Evolutionary conservation across 116 monocot genomes (phyloP).

Genomic region (Thalassia testudinum): DNA sequence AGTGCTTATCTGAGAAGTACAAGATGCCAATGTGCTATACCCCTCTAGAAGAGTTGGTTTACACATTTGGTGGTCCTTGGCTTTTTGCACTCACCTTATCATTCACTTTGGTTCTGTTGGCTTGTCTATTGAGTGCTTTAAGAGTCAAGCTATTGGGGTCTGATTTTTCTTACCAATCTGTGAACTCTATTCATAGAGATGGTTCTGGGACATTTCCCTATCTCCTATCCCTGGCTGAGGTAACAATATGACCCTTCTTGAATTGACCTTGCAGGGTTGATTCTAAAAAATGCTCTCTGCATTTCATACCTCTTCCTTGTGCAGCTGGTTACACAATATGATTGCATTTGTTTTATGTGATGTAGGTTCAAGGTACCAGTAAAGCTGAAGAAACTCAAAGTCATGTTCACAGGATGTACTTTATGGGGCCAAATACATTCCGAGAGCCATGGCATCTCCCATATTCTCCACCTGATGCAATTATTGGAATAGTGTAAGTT

Average conservation of each 20-base stretch:
- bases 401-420: conserved; percentile 88
- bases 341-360: too few species aligned
- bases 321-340: too few species aligned
- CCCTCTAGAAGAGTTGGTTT: conserved; percentile 76
- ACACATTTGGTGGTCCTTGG: conserved; percentile 90
- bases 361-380: conserved; percentile 80
- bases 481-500: conserved; percentile 90
- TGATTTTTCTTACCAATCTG: conserved; percentile 37
- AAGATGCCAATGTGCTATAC: conserved; percentile 94
- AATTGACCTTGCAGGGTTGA: not conserved
- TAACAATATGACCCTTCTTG: conserved; percentile 15
- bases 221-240: conserved; percentile 83
- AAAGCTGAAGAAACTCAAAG: conserved; percentile 91
- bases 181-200: conserved; percentile 42
- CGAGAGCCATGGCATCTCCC: conserved; percentile 97
- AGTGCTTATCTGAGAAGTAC: conserved; percentile 82
- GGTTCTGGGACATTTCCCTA: conserved; percentile 57
- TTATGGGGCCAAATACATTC: conserved; percentile 96
- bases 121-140: conserved; percentile 55
- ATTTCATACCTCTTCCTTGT: too few species aligned
- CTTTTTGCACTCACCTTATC: conserved; percentile 54
- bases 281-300: too few species aligned
- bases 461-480: conserved; percentile 86
- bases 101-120: conserved; percentile 45
- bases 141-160: conserved; percentile 65